Base-by-base conservation (phyloP, 441 rosid species). In the Capsella rubella region DNA sequence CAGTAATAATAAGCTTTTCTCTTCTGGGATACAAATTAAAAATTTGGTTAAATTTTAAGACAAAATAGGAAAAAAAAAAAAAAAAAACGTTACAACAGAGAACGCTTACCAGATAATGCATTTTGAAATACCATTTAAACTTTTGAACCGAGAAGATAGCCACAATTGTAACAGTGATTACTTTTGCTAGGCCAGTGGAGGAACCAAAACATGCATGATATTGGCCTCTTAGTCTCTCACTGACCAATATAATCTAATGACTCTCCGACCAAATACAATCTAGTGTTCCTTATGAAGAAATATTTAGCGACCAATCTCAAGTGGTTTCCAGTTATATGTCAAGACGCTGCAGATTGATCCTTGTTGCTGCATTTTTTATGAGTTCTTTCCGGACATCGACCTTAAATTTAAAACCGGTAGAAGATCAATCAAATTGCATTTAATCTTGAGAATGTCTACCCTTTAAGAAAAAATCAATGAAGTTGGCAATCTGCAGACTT, bases 331-430 rank as follows among this genome's bases (percentile, higher is more conserved):
- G 13, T 73, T 82, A 95, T 60, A 95, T 95, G 75, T 95, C 99
- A 34, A 95, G 85, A 52, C 73, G 85, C 45, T 88, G 93, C 12
- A 89, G 68, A 65, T 85, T 81, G 4, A 92, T 69, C 81, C 72
- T 80, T 45, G 78, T 74, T 51, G 97, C 93, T 39, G 91, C 76
- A 68, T 81, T 84, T 77, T 84, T 74, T 31, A 95, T 89, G 34
- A 95, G 93, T 67, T 87, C 89, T 84, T 95, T 95, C 16, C 97
- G 84, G 6, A 5, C 79, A 71, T 95, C 99, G 40, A 94, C 99
- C 97, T 94, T 71, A 74, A 16, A 59, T 25, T 8, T 1, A 0
- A 21, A 3, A 40, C 42, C 35, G 7, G 0, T 4, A 25, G 18
- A 6, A 1, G 52, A 43, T 43, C 52, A 62, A 43, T 62, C 52